Evolutionary conservation across 805 yeast species (phyloP), one percentile per base, ranked within the genome.

Genomic region (Phaffomyces antillensis): DNA sequence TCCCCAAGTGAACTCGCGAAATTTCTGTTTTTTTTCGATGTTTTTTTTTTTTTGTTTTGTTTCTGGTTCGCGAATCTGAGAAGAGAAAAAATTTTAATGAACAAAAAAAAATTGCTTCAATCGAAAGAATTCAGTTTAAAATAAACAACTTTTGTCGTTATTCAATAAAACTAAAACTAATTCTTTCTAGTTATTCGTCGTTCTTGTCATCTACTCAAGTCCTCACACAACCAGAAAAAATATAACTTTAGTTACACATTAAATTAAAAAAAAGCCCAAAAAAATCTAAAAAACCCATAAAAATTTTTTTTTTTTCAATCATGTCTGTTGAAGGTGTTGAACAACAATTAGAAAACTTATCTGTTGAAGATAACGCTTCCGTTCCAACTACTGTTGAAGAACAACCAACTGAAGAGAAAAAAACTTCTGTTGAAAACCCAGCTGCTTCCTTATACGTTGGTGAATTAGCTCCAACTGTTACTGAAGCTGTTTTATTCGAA

Each of bases 381-480:
- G 66, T 68, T 41, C 58, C 65, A 40, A 55, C 59, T 40, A 47
- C 56, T 39, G 55, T 53, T 42, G 55, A 43, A 28, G 58, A 51
- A 37, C 62, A 68, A 40, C 60, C 60, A 45, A 73, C 75, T 52
- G 72, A 79, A 15, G 40, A 41, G 38, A 35, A 41, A 10, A 39
- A 41, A 40, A 63, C 68, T 40, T 61, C 60, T 45, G 73, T 75
- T 52, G 72, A 78, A 44, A 83, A 77, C 61, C 68, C 77, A 49
- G 73, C 84, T 49, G 93, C 93, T 53, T 88, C 97, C 40, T 81
- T 93, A 60, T 93, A 93, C 72, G 98, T 93, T 64, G 98, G 99
- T 64, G 99, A 93, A 73, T 81, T 93, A 61, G 95, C 87, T 68
- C 86, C 90, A 53, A 67, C 85, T 39, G 96, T 93, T 58, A 86